Percentiles rank a stretch among this genome's conserved stretches.
These are phyloP conservation scores for Rugonectria rugulosa DNA, from an alignment of 2,329 filamentous ascomycete genomes.

Conservation along the genomic window DNA sequence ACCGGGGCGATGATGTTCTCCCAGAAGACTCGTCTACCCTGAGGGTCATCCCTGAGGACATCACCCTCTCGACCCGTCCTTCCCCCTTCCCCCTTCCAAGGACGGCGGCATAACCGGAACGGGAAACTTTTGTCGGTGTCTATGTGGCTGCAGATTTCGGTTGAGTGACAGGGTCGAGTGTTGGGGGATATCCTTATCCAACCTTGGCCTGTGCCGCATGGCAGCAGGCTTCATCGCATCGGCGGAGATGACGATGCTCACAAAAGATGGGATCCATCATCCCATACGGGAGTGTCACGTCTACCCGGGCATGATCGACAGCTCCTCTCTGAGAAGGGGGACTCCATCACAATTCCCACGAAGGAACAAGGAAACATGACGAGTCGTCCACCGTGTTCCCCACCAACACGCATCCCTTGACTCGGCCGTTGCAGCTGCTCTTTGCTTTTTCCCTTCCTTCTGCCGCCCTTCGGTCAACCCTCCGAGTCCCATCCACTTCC, in stretches of 20 bases:
- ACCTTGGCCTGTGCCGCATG: conserved; percentile 8
- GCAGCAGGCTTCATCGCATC: conserved; percentile 10
- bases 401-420: neutral
- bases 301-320: conserved; percentile 19
- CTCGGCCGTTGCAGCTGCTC: neutral
- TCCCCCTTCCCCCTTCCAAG: no score
- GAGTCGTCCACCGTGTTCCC: neutral
- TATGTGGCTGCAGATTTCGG: conserved; percentile 6
- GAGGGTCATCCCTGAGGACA: conserved; percentile 12
- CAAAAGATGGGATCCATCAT: conserved; percentile 14
- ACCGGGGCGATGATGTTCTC: neutral
- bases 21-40: neutral
- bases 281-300: conserved; percentile 5
- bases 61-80: no score
- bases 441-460: conserved; percentile 1
- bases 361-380: neutral
- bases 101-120: conserved; percentile 19
- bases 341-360: no score
- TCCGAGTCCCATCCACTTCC: neutral
- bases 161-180: conserved; percentile 1
- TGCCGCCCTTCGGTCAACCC: conserved; percentile 1
- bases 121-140: conserved; percentile 13
- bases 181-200: conserved; percentile 10
- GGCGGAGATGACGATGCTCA: conserved; percentile 7
- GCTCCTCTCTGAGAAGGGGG: neutral